Percentiles rank a stretch among this genome's conserved stretches.
phyloP scores from a whole-genome alignment of 1,284 basidiomycete genomes.

The Fomitopsis pinicola region DNA sequence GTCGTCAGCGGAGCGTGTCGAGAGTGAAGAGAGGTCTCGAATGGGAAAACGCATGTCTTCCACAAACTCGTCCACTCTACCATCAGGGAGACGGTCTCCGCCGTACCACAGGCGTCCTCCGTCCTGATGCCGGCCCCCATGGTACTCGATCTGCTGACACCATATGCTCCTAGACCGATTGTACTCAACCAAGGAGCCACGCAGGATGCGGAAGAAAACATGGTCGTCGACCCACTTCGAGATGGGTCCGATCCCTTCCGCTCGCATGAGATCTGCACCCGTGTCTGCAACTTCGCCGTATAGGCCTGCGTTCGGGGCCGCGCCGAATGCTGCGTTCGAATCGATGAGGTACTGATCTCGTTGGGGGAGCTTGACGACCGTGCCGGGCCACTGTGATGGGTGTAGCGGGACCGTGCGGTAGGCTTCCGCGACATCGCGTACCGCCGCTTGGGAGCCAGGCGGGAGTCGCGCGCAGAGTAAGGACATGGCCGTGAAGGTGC shows the following conservation, averaged over 20 bases:
- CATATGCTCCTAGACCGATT: no score
- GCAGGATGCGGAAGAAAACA: slow-evolving; percentile 28
- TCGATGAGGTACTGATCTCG: neutral
- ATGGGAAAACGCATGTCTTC: slow-evolving; percentile 16
- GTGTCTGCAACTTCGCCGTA: slow-evolving; percentile 30
- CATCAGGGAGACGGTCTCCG: no score
- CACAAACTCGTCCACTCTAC: slow-evolving; percentile 11
- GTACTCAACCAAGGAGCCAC: no score
- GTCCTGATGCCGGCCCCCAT: no score
- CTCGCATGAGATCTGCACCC: slow-evolving; percentile 12
- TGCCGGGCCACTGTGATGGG: neutral
- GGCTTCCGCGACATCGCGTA: neutral
- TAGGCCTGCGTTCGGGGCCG: slow-evolving; percentile 11
- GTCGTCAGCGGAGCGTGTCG: no score
- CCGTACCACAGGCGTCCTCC: no score
- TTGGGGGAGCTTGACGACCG: neutral
- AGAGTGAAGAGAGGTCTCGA: slow-evolving; percentile 14
- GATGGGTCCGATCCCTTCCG: slow-evolving; percentile 24
- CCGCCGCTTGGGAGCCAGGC: neutral
- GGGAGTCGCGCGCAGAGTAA: neutral
- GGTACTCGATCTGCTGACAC: no score
- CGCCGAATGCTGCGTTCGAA: neutral
- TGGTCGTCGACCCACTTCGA: slow-evolving; percentile 39
- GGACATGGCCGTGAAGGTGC: neutral
- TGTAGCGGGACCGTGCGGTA: neutral